These are phyloP conservation scores for Beauveria medogensis DNA, from an alignment of 2,329 filamentous ascomycete species.

Conservation along the genomic window DNA sequence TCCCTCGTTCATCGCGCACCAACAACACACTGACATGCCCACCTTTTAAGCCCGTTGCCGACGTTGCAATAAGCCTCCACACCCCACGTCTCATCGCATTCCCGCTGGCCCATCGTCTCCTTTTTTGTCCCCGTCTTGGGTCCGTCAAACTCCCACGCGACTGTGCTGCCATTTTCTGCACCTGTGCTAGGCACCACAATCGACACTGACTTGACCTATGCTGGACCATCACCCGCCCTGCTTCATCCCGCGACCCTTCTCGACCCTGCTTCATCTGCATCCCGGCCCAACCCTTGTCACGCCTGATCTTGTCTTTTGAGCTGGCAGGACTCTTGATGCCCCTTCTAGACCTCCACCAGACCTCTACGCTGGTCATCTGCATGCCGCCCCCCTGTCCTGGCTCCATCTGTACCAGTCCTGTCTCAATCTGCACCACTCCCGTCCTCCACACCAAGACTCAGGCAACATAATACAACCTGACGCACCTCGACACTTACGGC, in stretches of 20 bases:
- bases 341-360: background rate
- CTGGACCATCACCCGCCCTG: background rate
- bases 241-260: background rate
- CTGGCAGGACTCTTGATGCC: background rate
- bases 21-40: slow-evolving; percentile 42
- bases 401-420: slow-evolving; percentile 1
- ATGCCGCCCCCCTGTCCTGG: background rate
- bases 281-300: background rate
- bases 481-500: slow-evolving; percentile 1
- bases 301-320: background rate
- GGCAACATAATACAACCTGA: background rate
- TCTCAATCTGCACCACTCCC: background rate
- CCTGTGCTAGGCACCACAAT: background rate
- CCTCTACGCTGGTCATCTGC: slow-evolving; percentile 3
- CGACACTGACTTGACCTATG: background rate
- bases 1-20: background rate
- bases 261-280: background rate
- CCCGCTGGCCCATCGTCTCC: background rate
- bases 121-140: background rate
- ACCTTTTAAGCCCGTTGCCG: slow-evolving; percentile 34
- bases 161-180: background rate
- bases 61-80: slow-evolving; percentile 6
- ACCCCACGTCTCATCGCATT: slow-evolving; percentile 4
- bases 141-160: background rate
- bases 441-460: background rate